Percentiles rank a stretch among this genome's conserved stretches.
phyloP scores from a whole-genome alignment of 2,329 filamentous ascomycete genomes.

The Diaporthe ampelina region DNA sequence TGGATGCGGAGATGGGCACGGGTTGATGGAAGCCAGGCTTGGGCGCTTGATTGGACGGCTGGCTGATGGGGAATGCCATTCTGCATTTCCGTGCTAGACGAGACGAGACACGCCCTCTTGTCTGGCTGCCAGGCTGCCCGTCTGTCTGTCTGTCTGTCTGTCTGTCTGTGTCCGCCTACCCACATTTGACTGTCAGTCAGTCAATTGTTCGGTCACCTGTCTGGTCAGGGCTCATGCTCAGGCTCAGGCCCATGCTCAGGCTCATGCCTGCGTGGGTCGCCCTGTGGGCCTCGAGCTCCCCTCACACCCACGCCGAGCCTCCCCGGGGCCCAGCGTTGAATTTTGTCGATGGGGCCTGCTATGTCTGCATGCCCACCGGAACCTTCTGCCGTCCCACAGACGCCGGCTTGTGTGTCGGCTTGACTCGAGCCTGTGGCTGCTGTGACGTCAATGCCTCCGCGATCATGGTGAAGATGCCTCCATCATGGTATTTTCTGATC shows the following conservation, averaged over 20 bases:
- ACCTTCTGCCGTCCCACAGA: slow-evolving; percentile 23
- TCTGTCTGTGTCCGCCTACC: background rate
- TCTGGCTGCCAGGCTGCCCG: background rate
- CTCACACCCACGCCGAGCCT: slow-evolving; percentile 20
- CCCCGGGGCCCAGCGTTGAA: slow-evolving; percentile 14
- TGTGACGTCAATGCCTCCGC: slow-evolving; percentile 22
- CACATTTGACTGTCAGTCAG: background rate
- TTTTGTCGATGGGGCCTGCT: slow-evolving; percentile 17
- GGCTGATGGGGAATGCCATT: slow-evolving; percentile 18
- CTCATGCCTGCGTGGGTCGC: slow-evolving; percentile 14
- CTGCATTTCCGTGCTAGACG: slow-evolving; percentile 26
- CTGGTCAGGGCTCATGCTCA: slow-evolving; percentile 2
- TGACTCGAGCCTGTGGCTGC: slow-evolving; percentile 20
- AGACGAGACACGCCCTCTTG: background rate
- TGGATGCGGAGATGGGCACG: slow-evolving; percentile 12
- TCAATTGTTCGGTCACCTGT: slow-evolving; percentile 10
- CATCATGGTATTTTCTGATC: slow-evolving; percentile 7
- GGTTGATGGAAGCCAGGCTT: background rate
- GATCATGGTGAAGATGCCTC: slow-evolving; percentile 16
- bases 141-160: background rate
- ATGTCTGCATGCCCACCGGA: slow-evolving; percentile 15
- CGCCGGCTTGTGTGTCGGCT: slow-evolving; percentile 19
- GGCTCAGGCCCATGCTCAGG: slow-evolving; percentile 21
- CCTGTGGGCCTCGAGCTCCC: slow-evolving; percentile 18
- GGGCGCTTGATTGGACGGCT: slow-evolving; percentile 2